Evolutionary conservation across 345 rosid species (phyloP).

Genomic region (Durio zibethinus): DNA sequence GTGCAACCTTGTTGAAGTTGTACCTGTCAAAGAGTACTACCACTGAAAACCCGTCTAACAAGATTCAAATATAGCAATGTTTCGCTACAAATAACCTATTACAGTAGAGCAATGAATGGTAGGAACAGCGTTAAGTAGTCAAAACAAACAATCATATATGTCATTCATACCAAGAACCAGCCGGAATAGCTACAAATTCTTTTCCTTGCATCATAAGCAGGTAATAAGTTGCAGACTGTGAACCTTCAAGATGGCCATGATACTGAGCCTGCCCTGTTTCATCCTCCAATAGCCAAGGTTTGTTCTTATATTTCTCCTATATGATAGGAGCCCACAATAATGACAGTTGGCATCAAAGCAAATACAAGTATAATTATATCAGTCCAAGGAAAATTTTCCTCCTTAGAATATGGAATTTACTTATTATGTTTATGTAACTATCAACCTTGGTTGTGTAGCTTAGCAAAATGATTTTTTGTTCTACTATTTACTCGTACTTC

Average conservation of each 20-base stretch:
- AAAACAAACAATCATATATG: neutral
- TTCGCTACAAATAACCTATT: neutral
- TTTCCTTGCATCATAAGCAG: conserved; percentile 79
- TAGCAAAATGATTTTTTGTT: too few species aligned
- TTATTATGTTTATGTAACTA: neutral
- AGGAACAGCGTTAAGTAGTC: neutral
- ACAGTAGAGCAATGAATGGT: neutral
- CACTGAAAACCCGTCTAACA: neutral
- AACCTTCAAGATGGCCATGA: conserved; percentile 93
- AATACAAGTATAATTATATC: neutral
- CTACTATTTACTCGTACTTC: neutral
- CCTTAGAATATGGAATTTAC: neutral
- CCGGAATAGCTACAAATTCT: conserved; percentile 87
- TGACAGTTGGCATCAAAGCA: neutral
- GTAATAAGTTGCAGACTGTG: conserved; percentile 93
- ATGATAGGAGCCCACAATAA: conserved; percentile 6
- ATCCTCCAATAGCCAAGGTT: conserved; percentile 94
- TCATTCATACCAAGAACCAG: conserved; percentile 79
- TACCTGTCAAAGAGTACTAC: conserved; percentile 40
- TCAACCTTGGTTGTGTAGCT: neutral
- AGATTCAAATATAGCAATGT: neutral
- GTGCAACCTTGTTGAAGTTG: conserved; percentile 91
- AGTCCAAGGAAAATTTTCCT: neutral
- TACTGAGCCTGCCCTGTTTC: conserved; percentile 92
- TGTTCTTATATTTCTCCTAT: conserved; percentile 91